Evolutionary conservation across 768 basidiomycete species (phyloP), one percentile per base, ranked within the genome.

Genomic region (Rhodotorula babjevae): DNA sequence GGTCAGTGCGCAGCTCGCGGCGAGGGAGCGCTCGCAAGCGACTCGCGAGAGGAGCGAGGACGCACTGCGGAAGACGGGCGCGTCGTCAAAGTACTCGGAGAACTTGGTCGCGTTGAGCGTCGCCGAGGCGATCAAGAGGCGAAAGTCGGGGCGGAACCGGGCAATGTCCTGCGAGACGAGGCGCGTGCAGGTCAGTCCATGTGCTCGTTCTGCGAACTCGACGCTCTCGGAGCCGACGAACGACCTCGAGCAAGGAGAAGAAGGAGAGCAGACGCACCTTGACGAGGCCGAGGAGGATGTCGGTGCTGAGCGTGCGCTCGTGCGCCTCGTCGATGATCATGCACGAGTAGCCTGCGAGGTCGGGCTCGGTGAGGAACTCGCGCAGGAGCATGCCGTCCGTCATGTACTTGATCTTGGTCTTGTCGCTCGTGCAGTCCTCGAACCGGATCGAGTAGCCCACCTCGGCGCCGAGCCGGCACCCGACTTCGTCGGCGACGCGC

Each of bases 361-460:
- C 92, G 0, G 96, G 96, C 81, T 99, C 96, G 18, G 96, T 98
- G 79, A 99, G 83, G 82, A 98, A 98, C 81, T 98, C 93, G 78
- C 96, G 87, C 58, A 98, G 83, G 40, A 99, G 85, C 96, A 99
- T 98, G 47, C 96, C 96, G 79, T 99, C 96, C 57, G 96, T 99
- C 96, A 99, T 79, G 82, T 99, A 99, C 82, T 99, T 98, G 79
- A 99, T 84, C 57, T 94, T 90, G 9, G 96, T 99, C 84, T 96
- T 97, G 84, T 98, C 93, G 83, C 92, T 96, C 29, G 96, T 99
- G 81, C 93, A 96, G 81, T 99, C 96, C 82, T 99, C 96, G 83
- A 99, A 99, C 46, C 96, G 92, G 77, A 99, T 99, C 47, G 94
- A 95, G 82, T 99, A 99, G n/a, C 96, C 96, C 62, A 99, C 96